Evolutionary conservation across 305 asterid genomes (phyloP), one percentile per base, ranked within the genome.

Genomic region (Ilex paraguariensis): DNA sequence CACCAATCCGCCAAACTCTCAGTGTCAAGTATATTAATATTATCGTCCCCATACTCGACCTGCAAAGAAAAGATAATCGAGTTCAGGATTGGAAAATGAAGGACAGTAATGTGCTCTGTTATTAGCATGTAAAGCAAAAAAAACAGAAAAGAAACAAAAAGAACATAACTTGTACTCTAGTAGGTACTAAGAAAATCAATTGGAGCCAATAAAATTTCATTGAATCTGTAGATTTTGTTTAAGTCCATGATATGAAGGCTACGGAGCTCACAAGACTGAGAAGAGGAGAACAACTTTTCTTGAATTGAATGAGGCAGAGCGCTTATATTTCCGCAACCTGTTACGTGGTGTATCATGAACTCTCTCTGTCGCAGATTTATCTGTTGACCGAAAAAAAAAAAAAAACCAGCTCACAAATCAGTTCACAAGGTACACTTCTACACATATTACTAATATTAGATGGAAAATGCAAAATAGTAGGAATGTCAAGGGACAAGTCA

Each of bases 221-320:
- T 6, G 48, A 11, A 11, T 6, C 48, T 42, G 48, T 11, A 42
- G 48, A 42, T 42, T 42, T 1, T 6, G 48, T 42, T 54, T 59
- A 54, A 63, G 48, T 55, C 66, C 10, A 55, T 44, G 66, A 62
- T 49, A 28, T 59, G 50, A 71, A 31, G 10, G n/a, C 51, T 32
- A 7, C 67, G 59, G 70, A 77, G 59, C 98, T 82, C 87, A 92
- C 98, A 87, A 73, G 71, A 87, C 76, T n/a, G 98, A 92, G 81
- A 85, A 90, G 60, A 92, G 78, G 77, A 90, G 85, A 79, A 84
- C 94, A 31, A 92, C 84, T 76, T 91, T 90, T 82, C 96, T 87
- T 70, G 97, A 87, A 75, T 81, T 90, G 87, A 92, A 92, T 52
- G 98, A 92, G 75, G 77, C 61, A 39, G 95, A 83, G 64, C 96